Base-by-base conservation (phyloP, 441 rosid species). In the Syzygium malaccense region DNA sequence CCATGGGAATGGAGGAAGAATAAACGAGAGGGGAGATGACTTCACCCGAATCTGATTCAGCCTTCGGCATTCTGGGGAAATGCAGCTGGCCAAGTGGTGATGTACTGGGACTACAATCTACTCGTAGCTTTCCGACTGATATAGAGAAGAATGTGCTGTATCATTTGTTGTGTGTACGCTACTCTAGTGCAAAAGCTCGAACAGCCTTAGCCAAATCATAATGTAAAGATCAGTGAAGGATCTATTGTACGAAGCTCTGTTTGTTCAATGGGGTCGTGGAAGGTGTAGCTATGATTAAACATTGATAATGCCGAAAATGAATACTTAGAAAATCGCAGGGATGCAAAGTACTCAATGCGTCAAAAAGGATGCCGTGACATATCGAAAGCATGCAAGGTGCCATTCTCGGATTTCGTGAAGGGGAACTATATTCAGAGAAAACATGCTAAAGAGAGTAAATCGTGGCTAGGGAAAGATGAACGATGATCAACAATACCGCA, bases 1-100 rank as follows among this genome's bases (percentile, higher is more conserved):
- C 98, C 99, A 88, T 97, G 99, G 99, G 95, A 96, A 17, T 95
- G 96, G 95, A 94, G 99, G 86, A 95, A 89, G 75, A 89, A 93
- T 85, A 94, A 88, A 84, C 95, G 97, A 18, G 92, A 92, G 87
- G 94, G 92, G 28, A 88, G 92, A 90, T 92, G 84, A 75, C n/a
- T 75, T 75, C n/a, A 41, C 83, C 45, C 9, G n/a, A 75, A 12
- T 41, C 28, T 41, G 83, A 41, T 41, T 26, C 51, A 75, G 51
- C 30, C 83, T 41, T 71, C 12, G 83, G 51, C 83, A 23, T 75
- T 23, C 53, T 41, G 9, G 51, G 83, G 83, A 75, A 41, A 41
- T 75, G 83, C 51, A 14, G 83, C 53, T 23, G 53, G n/a, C 83
- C 51, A 23, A 41, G 14, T 23, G 51, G 23, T 13, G 83, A 75